Base-by-base conservation (phyloP, 805 yeast species). In the Wickerhamomyces ciferrii region DNA sequence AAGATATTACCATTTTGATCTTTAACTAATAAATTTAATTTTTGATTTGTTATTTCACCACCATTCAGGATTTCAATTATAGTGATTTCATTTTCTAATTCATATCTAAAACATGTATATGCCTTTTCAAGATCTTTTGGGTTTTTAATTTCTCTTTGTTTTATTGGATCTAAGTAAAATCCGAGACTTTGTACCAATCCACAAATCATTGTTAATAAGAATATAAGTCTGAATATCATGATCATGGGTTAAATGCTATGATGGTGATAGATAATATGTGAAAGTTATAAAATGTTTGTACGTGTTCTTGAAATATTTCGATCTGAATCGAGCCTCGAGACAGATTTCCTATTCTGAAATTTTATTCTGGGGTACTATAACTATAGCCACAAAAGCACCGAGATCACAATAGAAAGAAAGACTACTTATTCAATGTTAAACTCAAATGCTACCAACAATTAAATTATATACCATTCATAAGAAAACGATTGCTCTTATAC, bases 11-110 rank as follows among this genome's bases (percentile, higher is more conserved):
- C 54, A n/a, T 27, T 7, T 5, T 42, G 32, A 37, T 54, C 58
- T 19, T 25, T 39, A n/a, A 48, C 31, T 4, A n/a, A 13, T 27
- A 51, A 18, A 19, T 39, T 39, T 19, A 54, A 49, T 15, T 7
- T 14, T 41, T 54, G 58, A 19, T 43, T 42, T 1, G 18, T 3
- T 2, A 41, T 35, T 4, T 43, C 36, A 19, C 31, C 45, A 27
- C 43, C 49, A 19, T 35, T 47, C 44, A 24, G 58, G 47, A 37
- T 44, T 39, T 17, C 59, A 58, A 40, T 39, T 38, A 29, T 43
- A 17, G 44, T 62, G 43, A 43, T 49, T 39, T 27, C 53, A 45
- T 17, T 46, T 51, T 39, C 51, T 4, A 44, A 19, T 43, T 21
- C 27, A 14, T 43, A 31, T 11, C 43, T 35, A 9, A 44, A 35